Conservation (phyloP, 768 basidiomycete species). For the Agrocybe praecox region DNA sequence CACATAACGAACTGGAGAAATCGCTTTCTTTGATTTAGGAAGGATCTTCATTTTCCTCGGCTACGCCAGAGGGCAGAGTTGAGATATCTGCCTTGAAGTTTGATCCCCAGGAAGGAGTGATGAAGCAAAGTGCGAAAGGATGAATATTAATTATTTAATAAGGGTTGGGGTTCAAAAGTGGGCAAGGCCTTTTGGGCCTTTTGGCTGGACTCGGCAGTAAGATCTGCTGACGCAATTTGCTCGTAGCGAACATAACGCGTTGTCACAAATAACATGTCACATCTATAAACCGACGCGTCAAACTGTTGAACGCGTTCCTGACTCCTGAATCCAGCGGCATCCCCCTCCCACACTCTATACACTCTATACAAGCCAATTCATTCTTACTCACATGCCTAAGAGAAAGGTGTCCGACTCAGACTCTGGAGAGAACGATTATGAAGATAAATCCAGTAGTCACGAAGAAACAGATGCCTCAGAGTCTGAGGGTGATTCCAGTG, state of each 20-base stretch:
- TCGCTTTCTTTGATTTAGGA: constrained; percentile 81
- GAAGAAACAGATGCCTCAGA: not conserved
- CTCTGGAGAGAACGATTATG: not conserved
- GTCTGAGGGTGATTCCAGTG: not conserved
- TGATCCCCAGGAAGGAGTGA: not conserved
- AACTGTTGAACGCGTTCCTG: not conserved
- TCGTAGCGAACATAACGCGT: constrained; percentile 18
- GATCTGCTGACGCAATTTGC: constrained; percentile 36
- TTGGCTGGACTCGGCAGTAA: constrained; percentile 5
- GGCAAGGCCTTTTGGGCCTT: constrained; percentile 10
- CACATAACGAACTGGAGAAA: constrained; percentile 65
- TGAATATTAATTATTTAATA: constrained; percentile 2
- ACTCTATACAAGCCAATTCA: not conserved
- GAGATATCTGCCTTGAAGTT: constrained; percentile 2
- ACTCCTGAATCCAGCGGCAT: not conserved
- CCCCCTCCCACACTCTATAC: too few species aligned
- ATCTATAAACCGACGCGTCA: constrained; percentile 4
- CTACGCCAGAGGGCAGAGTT: constrained; percentile 38
- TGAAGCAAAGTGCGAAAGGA: constrained; percentile 1
- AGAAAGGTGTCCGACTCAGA: constrained; percentile 6
- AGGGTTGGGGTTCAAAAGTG: constrained; percentile 2
- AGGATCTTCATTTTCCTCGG: constrained; percentile 85
- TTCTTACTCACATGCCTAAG: constrained; percentile 10
- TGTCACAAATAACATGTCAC: constrained; percentile 1
- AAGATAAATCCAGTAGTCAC: not conserved